phyloP scores from a whole-genome alignment of 202 grass and related monocot species.

The Eragrostis tef region DNA sequence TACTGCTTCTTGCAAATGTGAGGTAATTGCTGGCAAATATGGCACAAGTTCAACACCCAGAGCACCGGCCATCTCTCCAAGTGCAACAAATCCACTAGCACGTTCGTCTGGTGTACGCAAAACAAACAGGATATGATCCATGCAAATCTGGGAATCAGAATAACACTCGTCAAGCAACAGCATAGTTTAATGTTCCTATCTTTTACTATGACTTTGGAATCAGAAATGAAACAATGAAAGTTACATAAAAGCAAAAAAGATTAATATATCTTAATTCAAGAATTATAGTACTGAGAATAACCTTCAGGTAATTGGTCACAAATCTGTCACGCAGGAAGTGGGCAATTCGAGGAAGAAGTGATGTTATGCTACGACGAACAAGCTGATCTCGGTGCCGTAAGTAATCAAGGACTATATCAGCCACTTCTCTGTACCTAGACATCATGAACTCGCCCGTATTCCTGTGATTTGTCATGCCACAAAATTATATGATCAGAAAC shows the following conservation, averaged over 20 bases:
- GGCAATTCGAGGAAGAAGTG: slow-evolving; percentile 98
- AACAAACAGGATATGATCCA: slow-evolving; percentile 98
- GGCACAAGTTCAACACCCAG: slow-evolving; percentile 86
- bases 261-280: slow-evolving; percentile 19
- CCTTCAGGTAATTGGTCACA: slow-evolving; percentile 96
- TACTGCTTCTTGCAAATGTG: slow-evolving; percentile 90
- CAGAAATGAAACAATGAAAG: background rate
- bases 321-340: slow-evolving; percentile 99
- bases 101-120: slow-evolving; percentile 87
- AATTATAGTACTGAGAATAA: slow-evolving; percentile 42
- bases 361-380: slow-evolving; percentile 97
- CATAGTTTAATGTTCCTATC: background rate
- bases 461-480: slow-evolving; percentile 54
- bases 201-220: background rate
- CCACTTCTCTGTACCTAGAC: slow-evolving; percentile 98
- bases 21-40: slow-evolving; percentile 79
- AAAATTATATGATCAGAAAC: slow-evolving; percentile 44
- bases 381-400: slow-evolving; percentile 87
- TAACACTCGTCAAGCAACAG: slow-evolving; percentile 28
- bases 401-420: slow-evolving; percentile 96
- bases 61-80: slow-evolving; percentile 98
- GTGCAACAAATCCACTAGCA: slow-evolving; percentile 94
- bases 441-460: slow-evolving; percentile 99
- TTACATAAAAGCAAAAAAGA: background rate
- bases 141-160: slow-evolving; percentile 76